Percentiles rank a stretch among this genome's conserved stretches.
phyloP scores from a whole-genome alignment of 495 filamentous ascomycete genomes.

The Annulohypoxylon moriforme region DNA sequence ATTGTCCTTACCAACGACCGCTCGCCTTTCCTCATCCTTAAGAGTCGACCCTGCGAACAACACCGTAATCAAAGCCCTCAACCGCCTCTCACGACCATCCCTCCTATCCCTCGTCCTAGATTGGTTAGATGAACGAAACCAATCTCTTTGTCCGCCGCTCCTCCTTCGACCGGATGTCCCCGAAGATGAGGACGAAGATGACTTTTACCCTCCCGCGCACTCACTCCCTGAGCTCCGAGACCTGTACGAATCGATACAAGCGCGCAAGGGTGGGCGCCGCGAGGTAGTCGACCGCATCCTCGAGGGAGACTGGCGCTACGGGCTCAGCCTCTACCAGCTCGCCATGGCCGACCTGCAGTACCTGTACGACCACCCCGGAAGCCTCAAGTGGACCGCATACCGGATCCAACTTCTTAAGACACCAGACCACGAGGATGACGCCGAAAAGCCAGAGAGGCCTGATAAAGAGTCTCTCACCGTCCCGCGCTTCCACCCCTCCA shows the following conservation, averaged over 20 bases:
- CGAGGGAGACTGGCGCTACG: constrained; percentile 85
- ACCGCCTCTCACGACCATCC: constrained; percentile 74
- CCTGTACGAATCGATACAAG: constrained; percentile 65
- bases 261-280: constrained; percentile 73
- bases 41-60: constrained; percentile 72
- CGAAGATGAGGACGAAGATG: constrained; percentile 59
- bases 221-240: constrained; percentile 71
- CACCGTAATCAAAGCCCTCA: constrained; percentile 71
- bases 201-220: constrained; percentile 70
- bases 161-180: constrained; percentile 57
- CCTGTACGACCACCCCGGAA: constrained; percentile 78
- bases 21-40: constrained; percentile 60
- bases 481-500: constrained; percentile 79
- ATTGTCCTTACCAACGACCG: constrained; percentile 58
- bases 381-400: constrained; percentile 81
- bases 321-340: constrained; percentile 79
- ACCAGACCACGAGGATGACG: constrained; percentile 48
- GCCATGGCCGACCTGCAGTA: constrained; percentile 83
- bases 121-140: constrained; percentile 77
- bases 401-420: constrained; percentile 60
- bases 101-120: constrained; percentile 74
- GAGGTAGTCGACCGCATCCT: constrained; percentile 81
- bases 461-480: constrained; percentile 62
- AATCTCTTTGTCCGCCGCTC: constrained; percentile 66
- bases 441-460: constrained; percentile 42